phyloP scores from a whole-genome alignment of 345 rosid genomes.

The Ailanthus altissimus region DNA sequence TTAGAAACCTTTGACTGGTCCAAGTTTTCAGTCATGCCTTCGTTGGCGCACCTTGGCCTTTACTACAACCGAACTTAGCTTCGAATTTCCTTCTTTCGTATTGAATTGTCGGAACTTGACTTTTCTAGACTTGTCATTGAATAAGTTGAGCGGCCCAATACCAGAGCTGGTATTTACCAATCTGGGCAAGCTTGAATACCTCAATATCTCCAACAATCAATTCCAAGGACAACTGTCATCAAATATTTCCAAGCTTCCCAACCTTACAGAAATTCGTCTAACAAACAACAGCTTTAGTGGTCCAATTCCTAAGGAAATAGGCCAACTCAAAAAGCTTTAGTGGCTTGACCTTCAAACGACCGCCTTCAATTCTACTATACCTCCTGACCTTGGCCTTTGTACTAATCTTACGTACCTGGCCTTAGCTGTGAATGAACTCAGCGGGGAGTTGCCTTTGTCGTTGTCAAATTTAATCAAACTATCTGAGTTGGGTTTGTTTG shows the following conservation, averaged over 20 bases:
- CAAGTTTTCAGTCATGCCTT: conserved; percentile 46
- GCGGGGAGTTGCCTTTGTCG: conserved; percentile 52
- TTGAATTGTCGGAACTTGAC: conserved; percentile 44
- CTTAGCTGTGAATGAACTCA: conserved; percentile 50
- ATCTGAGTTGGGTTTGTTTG: conserved; percentile 36
- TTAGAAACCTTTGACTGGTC: conserved; percentile 57
- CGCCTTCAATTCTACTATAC: conserved; percentile 52
- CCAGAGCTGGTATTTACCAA: conserved; percentile 45
- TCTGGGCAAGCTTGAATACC: conserved; percentile 44
- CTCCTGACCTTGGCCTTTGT: conserved; percentile 57
- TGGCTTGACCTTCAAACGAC: conserved; percentile 39
- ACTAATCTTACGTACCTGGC: conserved; percentile 54
- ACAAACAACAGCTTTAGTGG: conserved; percentile 33
- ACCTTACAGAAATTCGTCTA: conserved; percentile 10
- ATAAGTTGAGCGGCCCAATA: conserved; percentile 38
- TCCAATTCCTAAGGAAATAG: conserved; percentile 42
- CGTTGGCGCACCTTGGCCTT: conserved; percentile 49
- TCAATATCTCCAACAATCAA: conserved; percentile 41
- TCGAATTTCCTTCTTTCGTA: conserved; percentile 53
- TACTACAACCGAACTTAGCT: conserved; percentile 26
- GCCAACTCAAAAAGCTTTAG: conserved; percentile 47
- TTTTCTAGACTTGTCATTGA: conserved; percentile 54
- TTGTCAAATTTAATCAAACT: conserved; percentile 46
- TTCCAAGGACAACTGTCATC: conserved; percentile 31
- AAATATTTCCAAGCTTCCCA: conserved; percentile 52